phyloP scores from a whole-genome alignment of 2,329 filamentous ascomycete genomes.

The Ophiostoma perfectum region DNA sequence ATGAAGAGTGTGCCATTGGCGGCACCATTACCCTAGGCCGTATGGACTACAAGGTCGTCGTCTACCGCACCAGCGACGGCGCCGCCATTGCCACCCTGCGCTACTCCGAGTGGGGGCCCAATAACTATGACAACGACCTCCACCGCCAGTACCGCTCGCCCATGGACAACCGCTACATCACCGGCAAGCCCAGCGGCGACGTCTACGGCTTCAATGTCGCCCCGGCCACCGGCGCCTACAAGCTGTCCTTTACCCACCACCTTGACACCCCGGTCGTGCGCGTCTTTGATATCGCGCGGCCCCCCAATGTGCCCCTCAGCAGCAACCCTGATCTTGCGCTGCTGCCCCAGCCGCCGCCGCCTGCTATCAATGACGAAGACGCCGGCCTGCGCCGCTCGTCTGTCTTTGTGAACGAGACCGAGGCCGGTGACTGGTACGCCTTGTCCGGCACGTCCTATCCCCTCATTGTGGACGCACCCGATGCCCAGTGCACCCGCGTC shows the following conservation, averaged over 20 bases:
- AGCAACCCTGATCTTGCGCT: constrained; percentile 72
- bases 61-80: constrained; percentile 64
- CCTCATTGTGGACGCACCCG: constrained; percentile 51
- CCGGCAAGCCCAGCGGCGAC: constrained; percentile 76
- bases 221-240: constrained; percentile 34
- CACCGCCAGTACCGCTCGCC: constrained; percentile 73
- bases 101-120: constrained; percentile 92
- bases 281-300: constrained; percentile 82
- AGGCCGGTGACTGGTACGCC: constrained; percentile 87
- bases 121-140: constrained; percentile 83
- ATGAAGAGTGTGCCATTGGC: constrained; percentile 65
- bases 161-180: constrained; percentile 84
- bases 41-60: constrained; percentile 83
- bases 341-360: constrained; percentile 76
- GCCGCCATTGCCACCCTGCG: constrained; percentile 80
- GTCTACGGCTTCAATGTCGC: constrained; percentile 74
- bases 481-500: constrained; percentile 25
- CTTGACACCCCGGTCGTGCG: constrained; percentile 74
- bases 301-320: constrained; percentile 55
- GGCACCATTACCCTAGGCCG: constrained; percentile 79
- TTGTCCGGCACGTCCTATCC: constrained; percentile 84
- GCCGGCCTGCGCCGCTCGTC: constrained; percentile 53
- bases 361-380: constrained; percentile 45
- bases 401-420: constrained; percentile 82
- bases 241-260: constrained; percentile 60